Evolutionary conservation across 352 stramenopile genomes (phyloP), one percentile per base, ranked within the genome.

Genomic region (Phytophthora sp.): DNA sequence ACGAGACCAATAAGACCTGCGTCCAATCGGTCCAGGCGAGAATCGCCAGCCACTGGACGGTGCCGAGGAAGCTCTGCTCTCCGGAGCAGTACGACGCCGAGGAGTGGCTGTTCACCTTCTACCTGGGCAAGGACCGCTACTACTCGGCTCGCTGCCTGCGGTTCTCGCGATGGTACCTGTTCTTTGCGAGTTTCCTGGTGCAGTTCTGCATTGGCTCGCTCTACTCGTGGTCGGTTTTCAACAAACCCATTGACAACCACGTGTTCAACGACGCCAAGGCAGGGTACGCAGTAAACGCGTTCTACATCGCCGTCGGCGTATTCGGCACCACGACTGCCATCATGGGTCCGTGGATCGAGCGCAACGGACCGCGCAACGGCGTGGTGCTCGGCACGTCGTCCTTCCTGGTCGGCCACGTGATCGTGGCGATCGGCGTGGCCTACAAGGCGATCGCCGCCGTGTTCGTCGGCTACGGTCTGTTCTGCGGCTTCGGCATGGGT

Each of bases 171-270:
- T 90, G 81, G 81, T 83, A 83, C 20, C 62, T 90, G 26, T 90
- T 90, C 63, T 78, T 74, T 39, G 78, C 81, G 1, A 72, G 76
- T 26, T 90, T 90, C 44, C 44, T 88, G n/a, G 63, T 86, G 20
- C 77, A 89, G 64, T 88, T 89, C 59, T 89, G 77, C 61, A 86
- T 86, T 46, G 82, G 82, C 4, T 87, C 77, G 44, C 62, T 91
- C 38, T 91, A 91, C 54, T 79, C 76, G 17, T 91, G 81, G 81
- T 88, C 77, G 18, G 76, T 89, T 7, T 87, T 89, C 62, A 91
- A 91, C 67, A 77, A 82, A 38, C 80, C 79, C 7, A 86, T 91
- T 42, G 78, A 90, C 46, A 61, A 24, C 20, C 61, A 78, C 52
- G 54, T 88, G 12, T 88, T 64, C 61, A 44, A 76, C 20, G 54